Base-by-base conservation (phyloP, 768 basidiomycete species). In the Dictyophora rubrovolvata region DNA sequence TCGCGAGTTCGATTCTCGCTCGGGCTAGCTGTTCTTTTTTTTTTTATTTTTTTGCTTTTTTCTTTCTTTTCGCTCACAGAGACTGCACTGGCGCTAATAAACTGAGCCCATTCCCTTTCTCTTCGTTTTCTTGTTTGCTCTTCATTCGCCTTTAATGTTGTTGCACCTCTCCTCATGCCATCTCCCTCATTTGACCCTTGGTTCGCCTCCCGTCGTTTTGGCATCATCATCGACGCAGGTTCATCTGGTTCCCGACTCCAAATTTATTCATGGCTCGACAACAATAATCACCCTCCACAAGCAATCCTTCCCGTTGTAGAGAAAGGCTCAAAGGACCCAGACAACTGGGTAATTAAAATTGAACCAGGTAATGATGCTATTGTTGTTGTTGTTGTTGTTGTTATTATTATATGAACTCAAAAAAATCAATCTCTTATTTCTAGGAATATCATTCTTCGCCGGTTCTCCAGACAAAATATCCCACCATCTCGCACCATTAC, bases 211-310 rank as follows among this genome's bases (percentile, higher is more conserved):
- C 84, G 92, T 64, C 84, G 86, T 65, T 95, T 92, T 72, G 93
- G 91, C 61, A 81, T 98, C 61, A 93, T 98, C 62, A 91, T 99
- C 71, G 96, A 99, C 76, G 96, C 96, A 68, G 96, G 96, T 61
- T 96, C 93, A 69, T 97, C 93, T 21, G 96, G 96, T 28, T 97
- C 95, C 5, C 77, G 96, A 56, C 75, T 97, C 36, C 94, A 97
- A 70, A 92, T 98, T 65, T 98, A 99, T 74, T 93, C 90, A 70
- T 99, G 95, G 96, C 81, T 81, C 63, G 87, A 97, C 20, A 77
- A 81, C 59, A 69, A 77, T 8, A 75, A 84, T 48, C 75, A 79
- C 17, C 76, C 80, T 58, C 76, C 81, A 60, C 75, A 79, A 53
- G 75, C 75, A 58, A 73, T 75, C 21, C 72, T 98, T 49, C 93